Conservation (phyloP, 2,329 filamentous ascomycete genomes). For the Plectosphaerella cucumerina region DNA sequence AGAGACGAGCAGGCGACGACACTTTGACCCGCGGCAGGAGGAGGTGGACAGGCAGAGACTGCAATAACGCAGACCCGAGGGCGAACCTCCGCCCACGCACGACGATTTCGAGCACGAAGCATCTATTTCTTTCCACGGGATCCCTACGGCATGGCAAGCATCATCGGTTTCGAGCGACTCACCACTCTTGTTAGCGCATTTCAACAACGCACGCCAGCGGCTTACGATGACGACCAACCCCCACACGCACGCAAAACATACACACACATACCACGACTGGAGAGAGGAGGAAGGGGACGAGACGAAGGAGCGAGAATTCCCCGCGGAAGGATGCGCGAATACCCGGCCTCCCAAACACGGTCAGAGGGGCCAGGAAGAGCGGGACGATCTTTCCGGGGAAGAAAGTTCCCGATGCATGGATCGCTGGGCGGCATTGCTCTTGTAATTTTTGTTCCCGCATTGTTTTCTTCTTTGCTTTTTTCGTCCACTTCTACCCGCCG, state of each 20-base stretch:
- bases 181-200: too few relatives aligned
- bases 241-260: not conserved
- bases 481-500: not conserved
- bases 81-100: not conserved
- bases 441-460: not conserved
- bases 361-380: too few relatives aligned
- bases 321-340: too few relatives aligned
- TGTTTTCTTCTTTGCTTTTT: not conserved
- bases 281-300: not conserved
- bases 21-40: conserved; percentile 11
- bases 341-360: too few relatives aligned
- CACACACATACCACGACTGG: not conserved
- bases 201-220: too few relatives aligned
- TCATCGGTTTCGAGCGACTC: not conserved
- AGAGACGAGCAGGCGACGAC: conserved; percentile 40
- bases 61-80: not conserved
- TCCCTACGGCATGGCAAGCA: not conserved
- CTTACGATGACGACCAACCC: not conserved
- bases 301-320: too few relatives aligned
- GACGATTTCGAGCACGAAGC: not conserved
- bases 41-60: conserved; percentile 9
- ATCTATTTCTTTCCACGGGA: not conserved
- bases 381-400: not conserved
- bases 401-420: not conserved
- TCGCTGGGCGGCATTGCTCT: not conserved